Base-by-base conservation (phyloP, 192 early-diverging fungal species). In the Chytriomyces confervae region DNA sequence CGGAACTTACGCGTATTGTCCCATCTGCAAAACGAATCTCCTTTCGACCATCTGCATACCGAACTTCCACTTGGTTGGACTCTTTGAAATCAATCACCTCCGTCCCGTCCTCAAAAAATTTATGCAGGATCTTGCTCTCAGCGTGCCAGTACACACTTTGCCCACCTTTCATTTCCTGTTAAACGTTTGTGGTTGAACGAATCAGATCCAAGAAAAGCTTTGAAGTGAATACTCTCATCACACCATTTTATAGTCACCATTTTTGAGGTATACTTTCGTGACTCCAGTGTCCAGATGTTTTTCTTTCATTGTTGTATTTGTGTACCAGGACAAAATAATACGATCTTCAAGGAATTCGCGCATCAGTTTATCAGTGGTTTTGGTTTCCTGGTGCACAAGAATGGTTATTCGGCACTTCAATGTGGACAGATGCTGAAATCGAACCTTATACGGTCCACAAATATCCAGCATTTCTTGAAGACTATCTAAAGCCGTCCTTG, bases 11-110 rank as follows among this genome's bases (percentile, higher is more conserved):
- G 27, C 57, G 79, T 29, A 80, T 47, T 2, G 79, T 86, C 16
- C 71, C 53, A 75, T 86, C 85, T 5, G 68, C 27, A 72, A 81
- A 86, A 1, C 16, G 16, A 43, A 86, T 81, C 61, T 83, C 81
- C 29, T 64, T 63, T 16, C 68, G 63, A 7, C 81, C 81, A 67
- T 84, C 83, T 5, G 69, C 66, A 18, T 76, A 79, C 5, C 61
- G 51, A 23, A 60, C 69, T 69, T 86, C 85, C 3, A 69, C 27
- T 66, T 86, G 85, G 1, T 83, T 83, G 47, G 73, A 76, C 18
- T 65, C 69, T 16, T 44, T 9, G 53, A 83, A 86, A 49, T 83
- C 69, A 45, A 78, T 70, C 18, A 81, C 46, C 47, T 85, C 27
- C 18, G 77, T 36, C 20, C 83, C 83, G 53, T 81, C 77, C 36